A percentile compares a stretch with the other conserved stretches of the same genome.
Conservation (phyloP, 2,329 filamentous ascomycete species). For the Exutisphaerella laricina region DNA sequence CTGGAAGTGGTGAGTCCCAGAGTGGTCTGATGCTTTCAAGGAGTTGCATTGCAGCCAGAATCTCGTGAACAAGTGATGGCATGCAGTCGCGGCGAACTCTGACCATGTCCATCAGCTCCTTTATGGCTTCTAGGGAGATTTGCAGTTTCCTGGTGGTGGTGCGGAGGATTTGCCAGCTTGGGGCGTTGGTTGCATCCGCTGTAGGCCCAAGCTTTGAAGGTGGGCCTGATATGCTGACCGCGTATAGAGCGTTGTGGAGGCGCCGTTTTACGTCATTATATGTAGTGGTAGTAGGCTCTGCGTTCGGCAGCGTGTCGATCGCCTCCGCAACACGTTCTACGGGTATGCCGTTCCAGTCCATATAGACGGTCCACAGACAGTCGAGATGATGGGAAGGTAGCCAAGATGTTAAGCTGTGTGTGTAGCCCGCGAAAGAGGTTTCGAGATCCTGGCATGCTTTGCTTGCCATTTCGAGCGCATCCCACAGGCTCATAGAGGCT, state of each 20-base stretch:
- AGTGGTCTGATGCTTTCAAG: conserved; percentile 14
- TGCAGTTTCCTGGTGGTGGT: conserved; percentile 17
- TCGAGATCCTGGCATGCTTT: conserved; percentile 14
- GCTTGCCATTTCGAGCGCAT: conserved; percentile 14
- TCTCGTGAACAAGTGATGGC: conserved; percentile 16
- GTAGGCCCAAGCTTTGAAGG: conserved; percentile 3
- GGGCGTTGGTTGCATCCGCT: background rate
- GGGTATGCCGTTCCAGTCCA: conserved; percentile 14
- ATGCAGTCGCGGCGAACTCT: conserved; percentile 15
- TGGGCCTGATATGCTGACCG: conserved; percentile 11
- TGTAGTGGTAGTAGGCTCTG: background rate
- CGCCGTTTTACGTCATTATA: conserved; percentile 9
- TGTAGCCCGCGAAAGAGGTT: conserved; percentile 9
- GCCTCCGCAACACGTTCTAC: background rate
- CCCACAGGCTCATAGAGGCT: conserved; percentile 13
- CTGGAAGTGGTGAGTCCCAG: background rate
- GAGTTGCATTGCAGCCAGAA: conserved; percentile 15
- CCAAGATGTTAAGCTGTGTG: conserved; percentile 10
- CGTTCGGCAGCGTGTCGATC: background rate
- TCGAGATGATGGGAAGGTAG: conserved; percentile 12
- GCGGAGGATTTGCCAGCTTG: conserved; percentile 15
- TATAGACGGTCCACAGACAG: conserved; percentile 14
- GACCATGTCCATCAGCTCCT: conserved; percentile 14
- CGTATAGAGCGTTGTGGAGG: conserved; percentile 11
- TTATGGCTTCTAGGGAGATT: conserved; percentile 18